Conservation (phyloP, 495 filamentous ascomycete species). For the Pyrenula aspistea region DNA sequence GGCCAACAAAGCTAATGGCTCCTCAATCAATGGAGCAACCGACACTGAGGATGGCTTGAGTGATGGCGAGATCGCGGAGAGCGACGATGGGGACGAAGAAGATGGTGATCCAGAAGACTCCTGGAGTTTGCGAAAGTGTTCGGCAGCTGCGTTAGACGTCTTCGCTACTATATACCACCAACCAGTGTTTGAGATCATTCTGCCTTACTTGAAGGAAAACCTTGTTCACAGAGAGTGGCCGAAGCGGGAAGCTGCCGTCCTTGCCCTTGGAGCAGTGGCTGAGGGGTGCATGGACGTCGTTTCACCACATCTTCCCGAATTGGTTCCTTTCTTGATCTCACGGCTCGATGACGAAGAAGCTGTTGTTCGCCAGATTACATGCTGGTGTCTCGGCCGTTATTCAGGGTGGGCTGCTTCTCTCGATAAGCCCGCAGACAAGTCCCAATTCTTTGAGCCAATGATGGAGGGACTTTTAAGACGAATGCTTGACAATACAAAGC, state of each 20-base stretch:
- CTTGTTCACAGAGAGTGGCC: conserved; percentile 83
- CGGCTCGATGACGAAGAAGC: conserved; percentile 76
- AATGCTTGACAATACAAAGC: conserved; percentile 96
- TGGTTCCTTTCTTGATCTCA: conserved; percentile 83
- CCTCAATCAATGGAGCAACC: conserved; percentile 21
- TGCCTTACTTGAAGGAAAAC: conserved; percentile 87
- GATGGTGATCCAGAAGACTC: conserved; percentile 77
- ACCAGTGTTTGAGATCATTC: conserved; percentile 77
- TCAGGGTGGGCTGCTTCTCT: conserved; percentile 86
- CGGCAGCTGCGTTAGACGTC: conserved; percentile 88
- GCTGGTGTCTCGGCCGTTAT: conserved; percentile 92
- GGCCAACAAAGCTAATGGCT: conserved; percentile 23
- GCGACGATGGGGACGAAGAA: conserved; percentile 59
- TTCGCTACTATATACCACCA: conserved; percentile 82
- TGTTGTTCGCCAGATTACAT: conserved; percentile 94
- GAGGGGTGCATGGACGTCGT: conserved; percentile 90
- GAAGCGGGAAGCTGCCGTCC: conserved; percentile 84
- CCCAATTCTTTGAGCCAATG: conserved; percentile 82
- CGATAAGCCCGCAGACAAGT: conserved; percentile 47
- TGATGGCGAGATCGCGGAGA: conserved; percentile 80
- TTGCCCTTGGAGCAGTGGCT: conserved; percentile 89
- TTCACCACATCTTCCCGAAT: conserved; percentile 77
- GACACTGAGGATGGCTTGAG: conserved; percentile 61
- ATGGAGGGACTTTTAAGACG: conserved; percentile 92
- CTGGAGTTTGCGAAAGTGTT: conserved; percentile 97